Conservation (phyloP, 768 basidiomycete genomes). For the Psilocybe cubensis region DNA sequence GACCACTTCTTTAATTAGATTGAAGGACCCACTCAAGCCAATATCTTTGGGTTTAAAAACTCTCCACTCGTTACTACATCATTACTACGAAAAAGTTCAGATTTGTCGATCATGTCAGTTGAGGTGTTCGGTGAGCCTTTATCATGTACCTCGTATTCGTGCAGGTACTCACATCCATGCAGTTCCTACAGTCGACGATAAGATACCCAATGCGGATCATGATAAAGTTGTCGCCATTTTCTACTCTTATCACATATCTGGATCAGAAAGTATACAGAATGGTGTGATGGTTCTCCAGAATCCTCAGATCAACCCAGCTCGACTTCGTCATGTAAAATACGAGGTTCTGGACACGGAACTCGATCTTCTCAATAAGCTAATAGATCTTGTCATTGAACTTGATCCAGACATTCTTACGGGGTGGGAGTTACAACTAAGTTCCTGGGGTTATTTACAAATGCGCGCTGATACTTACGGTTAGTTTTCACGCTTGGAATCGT, state of each 20-base stretch:
- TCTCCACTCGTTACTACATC: constrained; percentile 39
- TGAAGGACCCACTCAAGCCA: constrained; percentile 76
- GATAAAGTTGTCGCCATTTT: constrained; percentile 74
- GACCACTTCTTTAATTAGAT: constrained; percentile 38
- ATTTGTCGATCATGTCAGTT: constrained; percentile 80
- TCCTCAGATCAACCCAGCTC: constrained; percentile 37
- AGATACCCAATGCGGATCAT: constrained; percentile 65
- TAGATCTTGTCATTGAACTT: constrained; percentile 73
- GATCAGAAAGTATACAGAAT: constrained; percentile 37
- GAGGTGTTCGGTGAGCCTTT: constrained; percentile 78
- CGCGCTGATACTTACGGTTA: constrained; percentile 66
- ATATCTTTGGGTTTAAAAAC: constrained; percentile 68
- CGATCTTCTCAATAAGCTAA: constrained; percentile 75
- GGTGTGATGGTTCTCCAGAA: constrained; percentile 61
- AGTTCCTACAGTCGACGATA: constrained; percentile 65
- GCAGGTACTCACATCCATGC: neutral
- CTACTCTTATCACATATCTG: constrained; percentile 67
- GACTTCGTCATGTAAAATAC: constrained; percentile 47
- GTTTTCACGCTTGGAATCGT: constrained; percentile 11
- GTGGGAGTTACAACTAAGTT: constrained; percentile 87
- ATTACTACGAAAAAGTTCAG: constrained; percentile 57
- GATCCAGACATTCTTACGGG: constrained; percentile 94
- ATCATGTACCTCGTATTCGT: neutral
- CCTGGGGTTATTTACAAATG: constrained; percentile 90
- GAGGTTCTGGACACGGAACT: constrained; percentile 71